Conservation (phyloP, 108 stramenopile genomes). For the Pseudonitzschia multiseries region DNA sequence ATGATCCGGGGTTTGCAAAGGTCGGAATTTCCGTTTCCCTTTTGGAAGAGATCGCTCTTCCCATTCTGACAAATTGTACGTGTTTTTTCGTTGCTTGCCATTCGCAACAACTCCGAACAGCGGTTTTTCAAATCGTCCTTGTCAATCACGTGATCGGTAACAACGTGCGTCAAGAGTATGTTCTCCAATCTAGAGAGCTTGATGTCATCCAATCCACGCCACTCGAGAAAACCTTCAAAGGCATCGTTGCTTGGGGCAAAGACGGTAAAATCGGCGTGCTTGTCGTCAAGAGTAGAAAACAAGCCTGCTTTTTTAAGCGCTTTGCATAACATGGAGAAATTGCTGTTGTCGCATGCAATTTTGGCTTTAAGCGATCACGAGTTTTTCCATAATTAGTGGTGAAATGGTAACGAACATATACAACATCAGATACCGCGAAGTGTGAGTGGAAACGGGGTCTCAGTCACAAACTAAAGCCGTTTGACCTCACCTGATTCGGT, state of each 20-base stretch:
- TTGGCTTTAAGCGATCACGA: neutral
- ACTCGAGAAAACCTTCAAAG: conserved; percentile 22
- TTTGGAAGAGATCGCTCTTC: conserved; percentile 7
- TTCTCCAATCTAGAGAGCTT: neutral
- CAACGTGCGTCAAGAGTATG: conserved; percentile 25
- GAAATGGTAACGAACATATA: neutral
- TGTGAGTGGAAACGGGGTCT: neutral
- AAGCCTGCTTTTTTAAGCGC: neutral
- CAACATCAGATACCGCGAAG: neutral
- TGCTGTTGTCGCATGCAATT: neutral
- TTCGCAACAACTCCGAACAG: conserved; percentile 25
- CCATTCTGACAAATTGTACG: conserved; percentile 21
- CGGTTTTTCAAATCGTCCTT: conserved; percentile 16
- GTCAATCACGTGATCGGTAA: neutral
- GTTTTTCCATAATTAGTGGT: neutral
- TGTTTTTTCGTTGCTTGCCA: conserved; percentile 32
- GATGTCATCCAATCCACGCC: neutral
- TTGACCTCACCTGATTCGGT: neutral
- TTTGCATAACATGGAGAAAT: neutral
- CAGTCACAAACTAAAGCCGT: neutral
- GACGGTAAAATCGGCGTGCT: conserved; percentile 17
- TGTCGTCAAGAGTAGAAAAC: neutral
- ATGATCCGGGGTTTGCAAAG: neutral
- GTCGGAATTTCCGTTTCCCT: conserved; percentile 23
- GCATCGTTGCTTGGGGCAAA: conserved; percentile 56